Conservation (phyloP, 805 yeast genomes). For the Candida railenensis region DNA sequence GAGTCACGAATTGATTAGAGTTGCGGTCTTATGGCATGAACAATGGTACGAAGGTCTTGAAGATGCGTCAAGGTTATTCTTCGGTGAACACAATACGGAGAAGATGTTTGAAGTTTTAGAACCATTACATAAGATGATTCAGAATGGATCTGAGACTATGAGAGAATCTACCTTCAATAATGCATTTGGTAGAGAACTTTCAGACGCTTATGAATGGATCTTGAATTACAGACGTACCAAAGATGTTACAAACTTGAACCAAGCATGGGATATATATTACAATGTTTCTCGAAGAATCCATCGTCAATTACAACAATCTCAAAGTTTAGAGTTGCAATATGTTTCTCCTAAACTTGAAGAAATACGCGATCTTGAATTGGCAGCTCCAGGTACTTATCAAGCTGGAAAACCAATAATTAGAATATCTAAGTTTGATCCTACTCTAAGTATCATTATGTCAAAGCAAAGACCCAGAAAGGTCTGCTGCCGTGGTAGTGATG, state of each 20-base stretch:
- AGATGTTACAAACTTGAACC: constrained; percentile 85
- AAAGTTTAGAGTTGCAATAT: constrained; percentile 83
- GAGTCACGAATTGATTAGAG: constrained; percentile 89
- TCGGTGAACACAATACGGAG: constrained; percentile 92
- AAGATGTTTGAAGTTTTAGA: constrained; percentile 91
- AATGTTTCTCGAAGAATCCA: constrained; percentile 89
- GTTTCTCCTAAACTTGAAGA: constrained; percentile 88
- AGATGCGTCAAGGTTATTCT: constrained; percentile 90
- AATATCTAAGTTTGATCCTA: constrained; percentile 76
- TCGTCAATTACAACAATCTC: constrained; percentile 83
- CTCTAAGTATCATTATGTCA: constrained; percentile 83
- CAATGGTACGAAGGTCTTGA: constrained; percentile 98
- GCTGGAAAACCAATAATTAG: constrained; percentile 79
- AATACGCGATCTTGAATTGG: constrained; percentile 77
- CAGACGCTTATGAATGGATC: constrained; percentile 93
- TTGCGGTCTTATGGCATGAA: constrained; percentile 96
- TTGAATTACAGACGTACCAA: constrained; percentile 79
- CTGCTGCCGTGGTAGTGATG: constrained; percentile 82
- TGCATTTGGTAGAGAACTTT: constrained; percentile 89
- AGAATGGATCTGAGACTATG: constrained; percentile 86
- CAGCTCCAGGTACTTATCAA: constrained; percentile 90
- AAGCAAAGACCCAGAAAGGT: constrained; percentile 93
- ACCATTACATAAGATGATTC: constrained; percentile 82
- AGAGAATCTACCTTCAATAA: constrained; percentile 91
- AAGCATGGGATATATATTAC: constrained; percentile 97